Conservation (phyloP, 257 asterid species). For the Solanum microdontum region DNA sequence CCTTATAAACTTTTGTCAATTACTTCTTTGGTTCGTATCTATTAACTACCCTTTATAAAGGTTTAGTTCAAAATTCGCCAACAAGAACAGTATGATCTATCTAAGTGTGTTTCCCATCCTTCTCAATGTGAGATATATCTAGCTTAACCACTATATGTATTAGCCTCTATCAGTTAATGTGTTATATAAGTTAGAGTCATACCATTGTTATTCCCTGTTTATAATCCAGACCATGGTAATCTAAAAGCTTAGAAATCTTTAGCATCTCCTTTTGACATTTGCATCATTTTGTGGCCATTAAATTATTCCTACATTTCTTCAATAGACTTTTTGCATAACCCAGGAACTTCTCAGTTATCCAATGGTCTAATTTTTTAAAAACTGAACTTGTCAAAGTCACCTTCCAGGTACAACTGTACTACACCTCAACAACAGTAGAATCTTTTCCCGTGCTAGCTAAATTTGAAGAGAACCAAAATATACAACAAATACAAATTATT, state of each 20-base stretch:
- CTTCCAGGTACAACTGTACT: too few relatives aligned
- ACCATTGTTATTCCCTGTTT: too few relatives aligned
- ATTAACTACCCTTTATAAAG: too few relatives aligned
- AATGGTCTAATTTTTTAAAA: too few relatives aligned
- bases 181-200: neutral
- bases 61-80: too few relatives aligned
- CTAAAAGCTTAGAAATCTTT: neutral
- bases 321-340: neutral
- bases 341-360: fast-evolving
- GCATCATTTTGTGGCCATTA: neutral
- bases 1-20: neutral
- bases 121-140: neutral
- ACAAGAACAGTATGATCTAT: neutral
- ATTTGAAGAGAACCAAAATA: too few relatives aligned
- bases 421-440: too few relatives aligned
- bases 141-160: too few relatives aligned
- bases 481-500: too few relatives aligned
- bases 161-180: neutral
- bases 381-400: too few relatives aligned
- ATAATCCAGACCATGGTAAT: neutral
- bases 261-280: neutral
- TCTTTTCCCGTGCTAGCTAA: too few relatives aligned
- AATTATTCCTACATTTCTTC: neutral
- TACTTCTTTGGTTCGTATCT: neutral
- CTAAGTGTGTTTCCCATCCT: neutral